Conservation (phyloP, 768 basidiomycete genomes). For the Porphyrellus cyaneotinctus region DNA sequence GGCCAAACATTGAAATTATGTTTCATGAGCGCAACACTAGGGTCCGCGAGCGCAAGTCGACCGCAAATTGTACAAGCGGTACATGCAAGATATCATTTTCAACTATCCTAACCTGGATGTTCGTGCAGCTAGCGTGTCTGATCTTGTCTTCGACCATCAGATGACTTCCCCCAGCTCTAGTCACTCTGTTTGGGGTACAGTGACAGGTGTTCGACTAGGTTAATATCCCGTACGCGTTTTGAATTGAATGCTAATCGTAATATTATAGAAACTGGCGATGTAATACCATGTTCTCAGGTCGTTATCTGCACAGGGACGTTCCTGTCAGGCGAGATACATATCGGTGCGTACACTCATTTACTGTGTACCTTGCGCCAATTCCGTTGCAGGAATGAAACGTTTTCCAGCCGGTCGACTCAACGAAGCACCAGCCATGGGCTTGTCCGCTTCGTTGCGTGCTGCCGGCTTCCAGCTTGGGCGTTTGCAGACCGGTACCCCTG, state of each 20-base stretch:
- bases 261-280: slow-evolving; percentile 62
- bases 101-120: slow-evolving; percentile 68
- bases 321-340: slow-evolving; percentile 86
- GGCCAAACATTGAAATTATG: too few relatives aligned
- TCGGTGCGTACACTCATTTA: slow-evolving; percentile 44
- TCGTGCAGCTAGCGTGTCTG: slow-evolving; percentile 71
- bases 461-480: slow-evolving; percentile 83
- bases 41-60: slow-evolving; percentile 90
- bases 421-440: slow-evolving; percentile 66
- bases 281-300: slow-evolving; percentile 73
- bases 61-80: slow-evolving; percentile 72
- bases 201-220: slow-evolving; percentile 71
- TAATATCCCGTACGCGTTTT: slow-evolving; percentile 1
- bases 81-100: slow-evolving; percentile 71
- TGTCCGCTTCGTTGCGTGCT: slow-evolving; percentile 67
- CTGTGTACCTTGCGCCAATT: not conserved
- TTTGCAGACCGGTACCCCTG: slow-evolving; percentile 84
- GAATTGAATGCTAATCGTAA: not conserved
- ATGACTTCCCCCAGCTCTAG: slow-evolving; percentile 21
- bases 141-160: slow-evolving; percentile 63
- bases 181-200: slow-evolving; percentile 43
- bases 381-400: slow-evolving; percentile 52
- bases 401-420: slow-evolving; percentile 76
- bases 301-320: slow-evolving; percentile 92
- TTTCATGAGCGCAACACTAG: slow-evolving; percentile 34